phyloP scores from a whole-genome alignment of 1,284 basidiomycete genomes.

The Abortiporus biennis region DNA sequence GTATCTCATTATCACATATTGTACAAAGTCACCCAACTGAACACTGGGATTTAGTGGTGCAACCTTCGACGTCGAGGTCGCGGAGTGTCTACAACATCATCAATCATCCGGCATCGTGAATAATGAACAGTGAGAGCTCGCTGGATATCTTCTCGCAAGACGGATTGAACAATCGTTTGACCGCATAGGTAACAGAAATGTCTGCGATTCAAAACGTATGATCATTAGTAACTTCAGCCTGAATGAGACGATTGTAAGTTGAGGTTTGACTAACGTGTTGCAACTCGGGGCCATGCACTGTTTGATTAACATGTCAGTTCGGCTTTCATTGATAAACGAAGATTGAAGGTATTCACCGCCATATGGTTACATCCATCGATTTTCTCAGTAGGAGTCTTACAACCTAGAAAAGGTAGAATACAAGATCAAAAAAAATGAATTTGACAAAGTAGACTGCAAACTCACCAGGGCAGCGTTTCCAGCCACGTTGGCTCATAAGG shows the following conservation, averaged over 20 bases:
- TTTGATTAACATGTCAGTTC: neutral
- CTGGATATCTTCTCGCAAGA: slow-evolving; percentile 33
- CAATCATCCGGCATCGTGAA: slow-evolving; percentile 28
- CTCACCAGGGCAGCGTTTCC: slow-evolving; percentile 52
- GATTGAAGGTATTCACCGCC: slow-evolving; percentile 40
- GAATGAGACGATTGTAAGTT: neutral
- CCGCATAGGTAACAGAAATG: slow-evolving; percentile 62
- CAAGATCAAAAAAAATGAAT: neutral
- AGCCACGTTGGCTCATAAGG: slow-evolving; percentile 43
- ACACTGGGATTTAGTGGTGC: too few relatives aligned
- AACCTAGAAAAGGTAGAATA: slow-evolving; percentile 34
- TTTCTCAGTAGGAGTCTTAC: slow-evolving; percentile 54
- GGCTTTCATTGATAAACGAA: neutral
- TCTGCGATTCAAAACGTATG: slow-evolving; percentile 20
- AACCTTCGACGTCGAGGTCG: neutral
- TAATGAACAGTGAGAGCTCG: slow-evolving; percentile 40
- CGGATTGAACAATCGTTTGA: slow-evolving; percentile 41
- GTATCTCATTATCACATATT: too few relatives aligned
- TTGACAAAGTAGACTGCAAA: neutral
- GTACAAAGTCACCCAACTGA: too few relatives aligned
- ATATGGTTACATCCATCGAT: slow-evolving; percentile 58
- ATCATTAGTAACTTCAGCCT: too few relatives aligned
- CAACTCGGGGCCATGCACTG: slow-evolving; percentile 55
- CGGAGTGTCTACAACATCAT: slow-evolving; percentile 2
- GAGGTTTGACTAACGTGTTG: slow-evolving; percentile 39